Evolutionary conservation across 2,329 filamentous ascomycete species (phyloP).

Genomic region (Penicillium sp.): DNA sequence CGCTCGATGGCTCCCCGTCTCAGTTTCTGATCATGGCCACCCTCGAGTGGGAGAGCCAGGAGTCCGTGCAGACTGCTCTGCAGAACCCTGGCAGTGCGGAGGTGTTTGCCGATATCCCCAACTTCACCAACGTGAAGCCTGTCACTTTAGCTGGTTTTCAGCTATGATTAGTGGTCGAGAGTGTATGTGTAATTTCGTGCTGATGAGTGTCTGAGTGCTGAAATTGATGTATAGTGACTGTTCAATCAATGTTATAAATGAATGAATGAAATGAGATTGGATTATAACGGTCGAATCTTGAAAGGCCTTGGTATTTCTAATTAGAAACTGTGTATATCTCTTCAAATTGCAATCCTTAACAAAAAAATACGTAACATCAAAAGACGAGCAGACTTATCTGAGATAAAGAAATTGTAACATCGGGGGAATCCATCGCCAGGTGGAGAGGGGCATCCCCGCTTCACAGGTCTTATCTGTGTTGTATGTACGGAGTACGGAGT

Average conservation of each 20-base stretch:
- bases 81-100: slow-evolving; percentile 2
- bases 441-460: background rate
- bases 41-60: slow-evolving; percentile 22
- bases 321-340: background rate
- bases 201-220: background rate
- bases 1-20: slow-evolving; percentile 17
- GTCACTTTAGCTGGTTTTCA: slow-evolving; percentile 18
- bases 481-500: background rate
- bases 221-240: background rate
- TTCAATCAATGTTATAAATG: background rate
- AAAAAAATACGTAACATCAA: background rate
- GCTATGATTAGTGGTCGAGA: background rate
- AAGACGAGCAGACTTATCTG: background rate
- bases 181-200: background rate
- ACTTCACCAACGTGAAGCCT: slow-evolving; percentile 26
- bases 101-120: slow-evolving; percentile 24
- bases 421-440: background rate
- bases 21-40: slow-evolving; percentile 19
- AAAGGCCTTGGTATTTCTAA: background rate
- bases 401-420: background rate
- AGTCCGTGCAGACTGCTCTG: slow-evolving; percentile 13
- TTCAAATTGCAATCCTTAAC: background rate
- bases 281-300: background rate
- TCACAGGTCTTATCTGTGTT: slow-evolving; percentile 5
- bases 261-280: background rate